These are phyloP conservation scores for Neocallimastix lanati DNA, from an alignment of 192 early-diverging fungal species.

Conservation along the genomic window DNA sequence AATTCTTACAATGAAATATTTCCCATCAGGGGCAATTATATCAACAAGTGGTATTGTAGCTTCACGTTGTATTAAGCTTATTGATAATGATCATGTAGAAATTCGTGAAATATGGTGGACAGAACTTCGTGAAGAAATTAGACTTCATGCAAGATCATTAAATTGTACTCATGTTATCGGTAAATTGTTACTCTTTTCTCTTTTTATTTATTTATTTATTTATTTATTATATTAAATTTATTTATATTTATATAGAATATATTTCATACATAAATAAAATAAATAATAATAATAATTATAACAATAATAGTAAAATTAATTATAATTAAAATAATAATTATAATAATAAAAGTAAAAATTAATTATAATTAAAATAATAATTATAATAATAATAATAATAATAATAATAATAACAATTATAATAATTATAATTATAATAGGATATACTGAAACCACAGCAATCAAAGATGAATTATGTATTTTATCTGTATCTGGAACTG, in stretches of 20 bases:
- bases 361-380: too few species aligned
- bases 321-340: too few species aligned
- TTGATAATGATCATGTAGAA: conserved; percentile 22
- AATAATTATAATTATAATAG: neutral
- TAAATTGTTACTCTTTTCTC: neutral
- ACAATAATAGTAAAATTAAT: too few species aligned
- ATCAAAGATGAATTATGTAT: conserved; percentile 47
- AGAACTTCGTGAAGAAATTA: conserved; percentile 64
- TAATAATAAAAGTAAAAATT: too few species aligned
- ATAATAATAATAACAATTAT: too few species aligned
- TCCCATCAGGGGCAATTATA: conserved; percentile 24
- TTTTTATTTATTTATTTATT: too few species aligned
- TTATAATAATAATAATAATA: too few species aligned
- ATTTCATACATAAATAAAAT: too few species aligned
- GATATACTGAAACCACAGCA: conserved; percentile 45
- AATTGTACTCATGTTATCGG: conserved; percentile 51
- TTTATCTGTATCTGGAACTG: conserved; percentile 56
- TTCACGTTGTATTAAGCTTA: conserved; percentile 42
- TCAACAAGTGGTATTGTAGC: conserved; percentile 38
- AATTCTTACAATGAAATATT: conserved; percentile 3
- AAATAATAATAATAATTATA: too few species aligned
- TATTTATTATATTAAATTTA: too few species aligned
- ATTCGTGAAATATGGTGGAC: conserved; percentile 44
- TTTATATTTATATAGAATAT: too few species aligned
- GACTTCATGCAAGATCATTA: conserved; percentile 43